A percentile compares a stretch with the other conserved stretches of the same genome.
Evolutionary conservation across 768 basidiomycete species (phyloP).

Genomic region (Rhodotorula graminis): DNA sequence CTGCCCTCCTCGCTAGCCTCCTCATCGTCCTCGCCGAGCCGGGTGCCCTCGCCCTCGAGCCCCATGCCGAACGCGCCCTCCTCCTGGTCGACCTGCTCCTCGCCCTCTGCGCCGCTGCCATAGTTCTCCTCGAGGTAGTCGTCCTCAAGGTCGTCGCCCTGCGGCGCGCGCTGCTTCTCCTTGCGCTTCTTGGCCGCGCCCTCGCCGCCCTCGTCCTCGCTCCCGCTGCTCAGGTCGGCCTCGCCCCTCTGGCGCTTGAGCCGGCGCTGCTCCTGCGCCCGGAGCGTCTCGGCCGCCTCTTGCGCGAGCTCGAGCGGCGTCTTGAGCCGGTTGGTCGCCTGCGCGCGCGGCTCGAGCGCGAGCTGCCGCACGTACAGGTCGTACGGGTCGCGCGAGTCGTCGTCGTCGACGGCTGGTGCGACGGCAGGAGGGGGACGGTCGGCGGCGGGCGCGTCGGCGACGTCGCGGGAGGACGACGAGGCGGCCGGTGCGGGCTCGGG

Average conservation of each 20-base stretch:
- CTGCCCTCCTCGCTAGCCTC: conserved; percentile 48
- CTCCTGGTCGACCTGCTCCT: conserved; percentile 40
- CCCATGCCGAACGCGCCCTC: conserved; percentile 24
- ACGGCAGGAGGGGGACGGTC: conserved; percentile 14
- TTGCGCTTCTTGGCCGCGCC: conserved; percentile 51
- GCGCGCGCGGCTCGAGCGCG: conserved; percentile 85
- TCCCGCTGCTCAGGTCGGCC: conserved; percentile 59
- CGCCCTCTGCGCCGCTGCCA: conserved; percentile 36
- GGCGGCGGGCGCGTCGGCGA: not conserved
- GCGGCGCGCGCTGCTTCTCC: conserved; percentile 49
- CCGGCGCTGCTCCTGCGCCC: conserved; percentile 75
- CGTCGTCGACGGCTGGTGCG: conserved; percentile 2
- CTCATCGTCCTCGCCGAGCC: conserved; percentile 50
- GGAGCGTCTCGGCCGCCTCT: conserved; percentile 78
- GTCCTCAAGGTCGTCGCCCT: conserved; percentile 85
- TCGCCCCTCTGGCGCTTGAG: conserved; percentile 79
- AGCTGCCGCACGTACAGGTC: conserved; percentile 79
- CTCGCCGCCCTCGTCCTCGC: conserved; percentile 54
- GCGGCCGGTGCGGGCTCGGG: conserved; percentile 16
- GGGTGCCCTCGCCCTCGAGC: conserved; percentile 31
- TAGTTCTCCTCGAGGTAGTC: conserved; percentile 53
- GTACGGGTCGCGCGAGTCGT: conserved; percentile 59
- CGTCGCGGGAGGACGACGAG: not conserved
- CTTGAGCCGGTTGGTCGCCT: conserved; percentile 90
- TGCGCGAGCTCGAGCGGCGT: conserved; percentile 89